A percentile compares a stretch with the other conserved stretches of the same genome.
These are phyloP conservation scores for Botryosphaeria dothidea DNA, from an alignment of 2,329 filamentous ascomycete genomes.

Conservation along the genomic window DNA sequence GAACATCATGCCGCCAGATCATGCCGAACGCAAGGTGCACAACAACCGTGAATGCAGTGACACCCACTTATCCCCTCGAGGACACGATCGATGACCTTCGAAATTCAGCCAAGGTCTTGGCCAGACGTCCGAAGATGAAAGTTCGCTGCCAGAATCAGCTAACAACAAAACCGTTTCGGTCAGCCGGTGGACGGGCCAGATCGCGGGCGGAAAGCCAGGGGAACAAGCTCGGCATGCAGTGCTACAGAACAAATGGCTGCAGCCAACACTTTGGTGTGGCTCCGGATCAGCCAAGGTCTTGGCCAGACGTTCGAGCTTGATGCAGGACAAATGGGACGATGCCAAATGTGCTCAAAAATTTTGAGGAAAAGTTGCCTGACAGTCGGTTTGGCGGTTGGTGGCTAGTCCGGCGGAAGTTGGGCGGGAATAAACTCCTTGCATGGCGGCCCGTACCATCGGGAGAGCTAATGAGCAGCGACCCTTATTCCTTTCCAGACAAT, in stretches of 20 bases:
- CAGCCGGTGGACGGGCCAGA: neutral
- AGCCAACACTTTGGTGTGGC: neutral
- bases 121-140: constrained; percentile 8
- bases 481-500: neutral
- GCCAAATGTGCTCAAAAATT: neutral
- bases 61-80: neutral
- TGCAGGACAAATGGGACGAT: neutral
- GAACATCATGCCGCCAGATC: neutral
- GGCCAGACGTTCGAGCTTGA: constrained; percentile 12
- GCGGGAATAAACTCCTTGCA: constrained; percentile 12
- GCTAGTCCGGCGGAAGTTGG: neutral
- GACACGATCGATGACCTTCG: neutral
- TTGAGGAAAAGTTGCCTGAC: neutral
- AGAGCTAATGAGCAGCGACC: neutral
- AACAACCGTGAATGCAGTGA: constrained; percentile 4
- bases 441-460: neutral
- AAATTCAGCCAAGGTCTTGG: constrained; percentile 12
- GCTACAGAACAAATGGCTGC: neutral
- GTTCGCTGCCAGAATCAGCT: neutral
- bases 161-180: neutral
- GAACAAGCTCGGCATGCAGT: neutral
- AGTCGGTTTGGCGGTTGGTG: neutral
- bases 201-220: neutral
- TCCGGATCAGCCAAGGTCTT: constrained; percentile 13
- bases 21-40: neutral